A percentile compares a stretch with the other conserved stretches of the same genome.
These are phyloP conservation scores for Hypoxylon sp. DNA, from an alignment of 2,329 filamentous ascomycete genomes.

Conservation along the genomic window DNA sequence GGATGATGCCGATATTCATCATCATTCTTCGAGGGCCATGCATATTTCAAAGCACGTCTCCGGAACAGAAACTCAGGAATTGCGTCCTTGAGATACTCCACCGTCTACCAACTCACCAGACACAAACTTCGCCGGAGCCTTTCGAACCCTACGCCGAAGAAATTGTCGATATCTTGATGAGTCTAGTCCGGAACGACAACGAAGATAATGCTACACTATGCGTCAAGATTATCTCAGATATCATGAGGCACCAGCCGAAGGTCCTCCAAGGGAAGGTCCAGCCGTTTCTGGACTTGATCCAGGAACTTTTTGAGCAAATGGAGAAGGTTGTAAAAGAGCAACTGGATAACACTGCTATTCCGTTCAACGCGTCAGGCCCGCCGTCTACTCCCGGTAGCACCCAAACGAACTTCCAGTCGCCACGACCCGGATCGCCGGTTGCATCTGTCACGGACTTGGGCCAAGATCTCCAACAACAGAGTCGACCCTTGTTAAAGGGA, in stretches of 20 bases:
- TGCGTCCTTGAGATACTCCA: slow-evolving; percentile 96
- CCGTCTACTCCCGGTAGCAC: slow-evolving; percentile 78
- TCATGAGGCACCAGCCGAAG: slow-evolving; percentile 93
- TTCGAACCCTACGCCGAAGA: slow-evolving; percentile 91
- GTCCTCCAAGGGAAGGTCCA: slow-evolving; percentile 85
- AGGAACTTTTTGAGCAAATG: slow-evolving; percentile 96
- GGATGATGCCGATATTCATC: slow-evolving; percentile 91
- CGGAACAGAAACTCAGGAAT: slow-evolving; percentile 95
- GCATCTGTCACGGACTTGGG: slow-evolving; percentile 86
- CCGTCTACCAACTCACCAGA: slow-evolving; percentile 80
- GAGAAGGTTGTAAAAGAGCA: slow-evolving; percentile 95
- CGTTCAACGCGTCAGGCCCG: slow-evolving; percentile 67
- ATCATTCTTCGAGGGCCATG: slow-evolving; percentile 87
- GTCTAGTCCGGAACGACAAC: slow-evolving; percentile 90
- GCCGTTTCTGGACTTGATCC: slow-evolving; percentile 89
- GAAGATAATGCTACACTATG: slow-evolving; percentile 99
- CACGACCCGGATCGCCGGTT: slow-evolving; percentile 89
- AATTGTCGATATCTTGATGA: slow-evolving; percentile 91
- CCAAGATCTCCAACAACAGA: slow-evolving; percentile 85
- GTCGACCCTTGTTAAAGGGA: slow-evolving; percentile 85
- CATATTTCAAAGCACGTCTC: slow-evolving; percentile 90
- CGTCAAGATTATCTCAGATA: slow-evolving; percentile 97
- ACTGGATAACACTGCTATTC: slow-evolving; percentile 81
- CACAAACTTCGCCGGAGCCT: slow-evolving; percentile 78
- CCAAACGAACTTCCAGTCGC: slow-evolving; percentile 84